These are phyloP conservation scores for Lactarius psammicola DNA, from an alignment of 768 basidiomycete species.

Conservation along the genomic window DNA sequence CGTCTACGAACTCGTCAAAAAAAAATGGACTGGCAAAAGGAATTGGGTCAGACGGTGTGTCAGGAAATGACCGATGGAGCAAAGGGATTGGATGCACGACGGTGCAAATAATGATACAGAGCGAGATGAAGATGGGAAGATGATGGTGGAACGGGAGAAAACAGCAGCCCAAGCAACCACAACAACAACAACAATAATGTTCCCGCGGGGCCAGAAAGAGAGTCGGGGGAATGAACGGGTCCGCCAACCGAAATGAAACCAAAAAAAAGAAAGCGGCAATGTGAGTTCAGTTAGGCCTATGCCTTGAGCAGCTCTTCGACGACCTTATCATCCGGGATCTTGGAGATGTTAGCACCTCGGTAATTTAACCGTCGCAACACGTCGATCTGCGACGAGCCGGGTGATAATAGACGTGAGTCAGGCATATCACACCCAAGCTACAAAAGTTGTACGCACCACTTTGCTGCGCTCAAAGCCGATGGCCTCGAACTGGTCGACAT, in stretches of 20 bases:
- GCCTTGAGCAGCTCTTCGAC: conserved; percentile 80
- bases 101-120: conserved; percentile 26
- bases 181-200: conserved; percentile 12
- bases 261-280: neutral
- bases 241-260: conserved; percentile 10
- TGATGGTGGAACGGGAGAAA: conserved; percentile 12
- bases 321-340: conserved; percentile 78
- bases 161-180: conserved; percentile 12
- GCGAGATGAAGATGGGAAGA: conserved; percentile 15
- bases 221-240: neutral
- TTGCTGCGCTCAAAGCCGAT: conserved; percentile 81
- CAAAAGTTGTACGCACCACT: conserved; percentile 53
- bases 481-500: conserved; percentile 80
- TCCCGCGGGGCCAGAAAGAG: neutral
- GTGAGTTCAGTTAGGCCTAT: conserved; percentile 31
- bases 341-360: conserved; percentile 74
- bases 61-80: conserved; percentile 2
- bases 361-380: conserved; percentile 87
- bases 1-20: neutral
- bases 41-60: neutral
- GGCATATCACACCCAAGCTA: neutral
- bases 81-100: conserved; percentile 15
- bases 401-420: neutral
- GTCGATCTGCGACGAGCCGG: conserved; percentile 58
- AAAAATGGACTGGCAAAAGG: neutral